Evolutionary conservation across 1,139 yeast genomes (phyloP).

Genomic region (Scheffersomyces stambukii): DNA sequence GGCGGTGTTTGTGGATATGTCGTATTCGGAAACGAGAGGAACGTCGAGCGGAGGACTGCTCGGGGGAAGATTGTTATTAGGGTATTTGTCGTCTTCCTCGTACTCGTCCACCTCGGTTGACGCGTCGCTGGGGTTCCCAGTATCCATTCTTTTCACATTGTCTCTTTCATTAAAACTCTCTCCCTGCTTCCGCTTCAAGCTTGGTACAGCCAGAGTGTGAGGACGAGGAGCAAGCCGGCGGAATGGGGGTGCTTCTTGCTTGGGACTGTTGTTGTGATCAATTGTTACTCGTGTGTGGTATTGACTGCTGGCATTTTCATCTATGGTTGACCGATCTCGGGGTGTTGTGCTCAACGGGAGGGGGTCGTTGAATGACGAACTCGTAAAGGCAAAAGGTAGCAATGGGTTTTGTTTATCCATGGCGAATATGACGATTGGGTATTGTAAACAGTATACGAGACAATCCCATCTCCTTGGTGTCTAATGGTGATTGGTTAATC

Average conservation of each 20-base stretch:
- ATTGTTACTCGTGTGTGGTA: slow-evolving; percentile 31
- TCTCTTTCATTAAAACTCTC: slow-evolving; percentile 45
- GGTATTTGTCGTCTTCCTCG: slow-evolving; percentile 5
- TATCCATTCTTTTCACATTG: slow-evolving; percentile 35
- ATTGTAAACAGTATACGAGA: no score
- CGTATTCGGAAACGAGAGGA: slow-evolving; percentile 25
- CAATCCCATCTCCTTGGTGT: no score
- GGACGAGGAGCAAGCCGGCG: background rate
- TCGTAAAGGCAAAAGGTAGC: slow-evolving; percentile 42
- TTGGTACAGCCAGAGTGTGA: slow-evolving; percentile 16
- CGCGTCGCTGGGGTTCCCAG: slow-evolving; percentile 11
- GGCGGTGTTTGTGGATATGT: slow-evolving; percentile 18
- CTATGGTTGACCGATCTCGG: slow-evolving; percentile 28
- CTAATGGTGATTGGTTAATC: no score
- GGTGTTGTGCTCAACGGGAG: slow-evolving; percentile 32
- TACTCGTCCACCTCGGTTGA: slow-evolving; percentile 8
- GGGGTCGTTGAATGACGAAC: slow-evolving; percentile 23
- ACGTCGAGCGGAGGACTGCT: slow-evolving; percentile 27
- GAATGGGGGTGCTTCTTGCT: slow-evolving; percentile 3
- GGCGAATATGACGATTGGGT: background rate
- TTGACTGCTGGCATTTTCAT: slow-evolving; percentile 36
- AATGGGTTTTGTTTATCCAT: slow-evolving; percentile 40
- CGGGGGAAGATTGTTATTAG: slow-evolving; percentile 17
- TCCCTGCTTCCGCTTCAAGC: slow-evolving; percentile 43
- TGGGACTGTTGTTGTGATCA: slow-evolving; percentile 7